Evolutionary conservation across 2,329 filamentous ascomycete genomes (phyloP), one percentile per base, ranked within the genome.

Genomic region (Pseudomassariella vexata): DNA sequence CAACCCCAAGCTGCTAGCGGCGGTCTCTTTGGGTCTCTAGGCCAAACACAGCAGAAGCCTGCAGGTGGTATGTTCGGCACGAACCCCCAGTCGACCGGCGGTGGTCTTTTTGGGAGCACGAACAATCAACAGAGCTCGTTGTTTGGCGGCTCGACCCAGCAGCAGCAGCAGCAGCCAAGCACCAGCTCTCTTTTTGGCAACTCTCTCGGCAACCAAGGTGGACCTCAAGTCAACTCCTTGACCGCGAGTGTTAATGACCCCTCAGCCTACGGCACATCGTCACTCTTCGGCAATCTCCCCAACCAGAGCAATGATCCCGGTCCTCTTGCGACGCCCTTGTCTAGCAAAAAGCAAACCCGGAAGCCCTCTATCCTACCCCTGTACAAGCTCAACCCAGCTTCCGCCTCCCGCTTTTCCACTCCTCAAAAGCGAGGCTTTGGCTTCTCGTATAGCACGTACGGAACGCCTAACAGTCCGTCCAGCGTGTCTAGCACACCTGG

Each of bases 361-460:
- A 84, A 87, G 54, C 79, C 76, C 42, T 82, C 85, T 8, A 84
- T 90, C 25, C 62, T 95, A 33, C 88, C 88, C 3, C 79, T 92
- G 53, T 88, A 90, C 65, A 92, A 89, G 61, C 73, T 94, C 44
- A 90, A 87, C 28, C 86, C 88, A 0, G 76, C 78, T 28, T 85
- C 85, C 20, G 80, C 85, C 7, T 82, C 83, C 15, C 82, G 88
- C 28, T 80, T 89, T 35, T 74, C 80, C 19, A 95, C 88, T 0
- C 88, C 89, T 1, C 85, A 88, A 46, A 90, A 87, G 62, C 76
- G 83, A 35, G 87, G 86, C 5, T 95, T 86, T 52, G 90, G 90
- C 3, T 94, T 95, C 56, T 88, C 84, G 2, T 95, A 95, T 60
- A 94, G 88, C 42, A 88, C 82, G 3, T 95, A 94, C 48, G 87